These are phyloP conservation scores for Cryptococcus floricola DNA, from an alignment of 1,284 basidiomycete genomes.

Conservation along the genomic window DNA sequence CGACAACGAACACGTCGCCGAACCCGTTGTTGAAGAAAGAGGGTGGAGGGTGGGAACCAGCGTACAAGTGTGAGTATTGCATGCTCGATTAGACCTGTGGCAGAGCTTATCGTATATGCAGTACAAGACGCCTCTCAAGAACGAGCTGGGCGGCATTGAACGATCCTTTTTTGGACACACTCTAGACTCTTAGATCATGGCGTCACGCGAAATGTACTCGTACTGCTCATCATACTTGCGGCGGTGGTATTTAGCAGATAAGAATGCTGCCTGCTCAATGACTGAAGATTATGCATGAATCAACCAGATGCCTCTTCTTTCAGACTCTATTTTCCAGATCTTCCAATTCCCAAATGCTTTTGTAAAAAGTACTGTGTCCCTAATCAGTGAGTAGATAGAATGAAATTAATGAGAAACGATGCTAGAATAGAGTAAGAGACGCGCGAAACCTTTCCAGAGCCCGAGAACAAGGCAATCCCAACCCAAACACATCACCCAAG, in stretches of 20 bases:
- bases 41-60: slow-evolving; percentile 31
- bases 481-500: not conserved
- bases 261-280: not conserved
- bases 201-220: too few relatives aligned
- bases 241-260: too few relatives aligned
- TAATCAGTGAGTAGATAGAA: too few relatives aligned
- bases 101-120: slow-evolving; percentile 9
- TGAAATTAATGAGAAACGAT: not conserved
- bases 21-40: slow-evolving; percentile 69
- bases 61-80: slow-evolving; percentile 35
- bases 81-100: not conserved
- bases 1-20: slow-evolving; percentile 86
- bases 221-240: too few relatives aligned
- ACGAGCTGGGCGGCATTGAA: slow-evolving; percentile 53
- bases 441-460: not conserved
- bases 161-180: not conserved
- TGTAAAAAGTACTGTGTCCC: not conserved
- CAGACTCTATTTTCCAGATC: not conserved
- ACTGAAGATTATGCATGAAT: not conserved
- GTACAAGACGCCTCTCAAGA: slow-evolving; percentile 68
- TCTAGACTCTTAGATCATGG: not conserved
- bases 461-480: not conserved
- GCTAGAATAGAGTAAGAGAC: not conserved
- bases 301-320: not conserved
- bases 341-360: not conserved